Conservation (phyloP, 1,284 basidiomycete genomes). For the Anthracocystis panici-leucophaei region DNA sequence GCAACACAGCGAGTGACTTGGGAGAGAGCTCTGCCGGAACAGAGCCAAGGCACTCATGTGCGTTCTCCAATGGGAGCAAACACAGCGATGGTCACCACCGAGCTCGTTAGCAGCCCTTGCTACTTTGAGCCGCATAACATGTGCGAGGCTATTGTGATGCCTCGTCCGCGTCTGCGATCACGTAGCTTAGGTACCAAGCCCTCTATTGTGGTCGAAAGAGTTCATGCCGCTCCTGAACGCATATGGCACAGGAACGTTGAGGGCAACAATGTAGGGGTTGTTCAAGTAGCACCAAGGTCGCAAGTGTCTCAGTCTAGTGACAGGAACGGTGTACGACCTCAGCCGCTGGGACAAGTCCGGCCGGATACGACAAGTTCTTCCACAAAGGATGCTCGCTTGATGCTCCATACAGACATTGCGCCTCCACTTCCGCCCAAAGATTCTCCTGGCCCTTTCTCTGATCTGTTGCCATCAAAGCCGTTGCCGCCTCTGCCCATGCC, state of each 20-base stretch:
- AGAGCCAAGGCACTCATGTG: not conserved
- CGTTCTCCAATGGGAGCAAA: not conserved
- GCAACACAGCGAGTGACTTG: not conserved
- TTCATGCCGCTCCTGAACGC: conserved; percentile 28
- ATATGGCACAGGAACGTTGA: conserved; percentile 12
- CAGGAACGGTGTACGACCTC: not conserved
- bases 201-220: conserved; percentile 7
- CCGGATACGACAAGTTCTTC: not conserved
- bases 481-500: conserved; percentile 16
- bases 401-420: conserved; percentile 19
- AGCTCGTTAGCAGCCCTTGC: conserved; percentile 3
- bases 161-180: conserved; percentile 29
- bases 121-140: conserved; percentile 31
- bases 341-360: not conserved
- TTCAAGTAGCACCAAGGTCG: not conserved
- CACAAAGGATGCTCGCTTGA: conserved; percentile 20
- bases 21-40: not conserved
- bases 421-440: conserved; percentile 30
- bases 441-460: not conserved
- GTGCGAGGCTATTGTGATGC: conserved; percentile 36
- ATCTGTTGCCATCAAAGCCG: conserved; percentile 3
- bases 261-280: no score
- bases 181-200: conserved; percentile 18
- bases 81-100: conserved; percentile 5
- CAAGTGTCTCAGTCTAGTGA: not conserved